Base-by-base conservation (phyloP, 2,329 filamentous ascomycete genomes). In the Pyrenophora teres region DNA sequence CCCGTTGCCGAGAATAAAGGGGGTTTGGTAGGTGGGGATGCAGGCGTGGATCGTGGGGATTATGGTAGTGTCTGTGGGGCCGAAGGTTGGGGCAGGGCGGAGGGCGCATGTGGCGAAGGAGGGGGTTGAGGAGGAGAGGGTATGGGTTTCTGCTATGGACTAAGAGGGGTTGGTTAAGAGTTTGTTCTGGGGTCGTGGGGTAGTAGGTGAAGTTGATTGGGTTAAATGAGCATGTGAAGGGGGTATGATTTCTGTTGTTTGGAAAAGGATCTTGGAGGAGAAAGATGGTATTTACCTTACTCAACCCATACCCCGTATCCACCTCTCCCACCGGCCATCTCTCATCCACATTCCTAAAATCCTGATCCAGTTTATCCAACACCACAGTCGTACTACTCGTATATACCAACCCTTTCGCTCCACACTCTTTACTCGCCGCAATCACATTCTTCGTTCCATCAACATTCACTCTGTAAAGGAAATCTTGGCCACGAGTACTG, bases 381-480 rank as follows among this genome's bases (percentile, higher is more conserved):
- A 96, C 80, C 56, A 96, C 88, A 54, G 91, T 95, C 46, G 90
- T 89, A 46, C 89, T 94, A 73, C 89, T 94, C 15, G 93, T 97
- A 76, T 93, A 96, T 40, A 97, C 90, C 59, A 97, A 85, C 0
- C 84, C 89, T 75, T 87, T 90, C 66, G 93, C 91, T 56, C 83
- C 87, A 32, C 75, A 82, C 60, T 83, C 79, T 68, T 83, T 82
- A 63, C 88, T 88, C 13, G 89, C 90, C 31, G 87, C 84, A 47
- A 97, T 78, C 41, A 97, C 83, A 60, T 88, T 86, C 59, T 80
- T 81, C 12, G 94, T 97, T 44, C 93, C 93, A 44, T 91, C 87
- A 45, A 96, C 87, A 73, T 97, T 99, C 70, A 97, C 89, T 72
- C 86, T 87, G 65, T 84, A 84, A 72, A 94, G 88, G 31, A 90